Percentiles rank a stretch among this genome's conserved stretches.
These are phyloP conservation scores for Neopestalotiopsis rosae DNA, from an alignment of 2,329 filamentous ascomycete species.

Conservation along the genomic window DNA sequence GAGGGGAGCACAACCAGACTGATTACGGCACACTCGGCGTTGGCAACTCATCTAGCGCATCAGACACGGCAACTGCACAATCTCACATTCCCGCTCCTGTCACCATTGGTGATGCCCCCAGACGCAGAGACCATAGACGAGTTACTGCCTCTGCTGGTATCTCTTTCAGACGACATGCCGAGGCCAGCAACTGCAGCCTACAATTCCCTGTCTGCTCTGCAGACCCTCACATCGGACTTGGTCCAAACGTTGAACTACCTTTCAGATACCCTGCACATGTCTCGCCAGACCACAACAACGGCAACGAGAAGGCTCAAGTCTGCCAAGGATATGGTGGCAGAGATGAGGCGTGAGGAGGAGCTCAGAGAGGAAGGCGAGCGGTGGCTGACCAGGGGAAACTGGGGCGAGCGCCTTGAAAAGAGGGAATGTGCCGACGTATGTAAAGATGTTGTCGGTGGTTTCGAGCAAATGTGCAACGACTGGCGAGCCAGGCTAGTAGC, in stretches of 20 bases:
- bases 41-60: slow-evolving; percentile 76
- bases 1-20: slow-evolving; percentile 75
- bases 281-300: slow-evolving; percentile 82
- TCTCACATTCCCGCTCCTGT: slow-evolving; percentile 72
- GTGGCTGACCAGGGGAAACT: slow-evolving; percentile 83
- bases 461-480: slow-evolving; percentile 86
- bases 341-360: slow-evolving; percentile 84
- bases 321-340: slow-evolving; percentile 83
- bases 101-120: slow-evolving; percentile 68
- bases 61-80: slow-evolving; percentile 79
- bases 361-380: slow-evolving; percentile 79
- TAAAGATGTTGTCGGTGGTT: slow-evolving; percentile 86
- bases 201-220: slow-evolving; percentile 70
- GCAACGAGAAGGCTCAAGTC: slow-evolving; percentile 81
- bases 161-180: slow-evolving; percentile 71
- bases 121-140: slow-evolving; percentile 70
- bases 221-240: slow-evolving; percentile 73
- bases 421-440: slow-evolving; percentile 86
- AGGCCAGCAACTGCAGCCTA: slow-evolving; percentile 66
- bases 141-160: slow-evolving; percentile 70
- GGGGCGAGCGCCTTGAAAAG: slow-evolving; percentile 76
- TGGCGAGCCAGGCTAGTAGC: slow-evolving; percentile 80
- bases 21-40: slow-evolving; percentile 76
- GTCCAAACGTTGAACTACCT: slow-evolving; percentile 84
- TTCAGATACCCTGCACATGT: slow-evolving; percentile 93